phyloP scores from a whole-genome alignment of 2,329 filamentous ascomycete genomes.

The Hypocreales sp. region DNA sequence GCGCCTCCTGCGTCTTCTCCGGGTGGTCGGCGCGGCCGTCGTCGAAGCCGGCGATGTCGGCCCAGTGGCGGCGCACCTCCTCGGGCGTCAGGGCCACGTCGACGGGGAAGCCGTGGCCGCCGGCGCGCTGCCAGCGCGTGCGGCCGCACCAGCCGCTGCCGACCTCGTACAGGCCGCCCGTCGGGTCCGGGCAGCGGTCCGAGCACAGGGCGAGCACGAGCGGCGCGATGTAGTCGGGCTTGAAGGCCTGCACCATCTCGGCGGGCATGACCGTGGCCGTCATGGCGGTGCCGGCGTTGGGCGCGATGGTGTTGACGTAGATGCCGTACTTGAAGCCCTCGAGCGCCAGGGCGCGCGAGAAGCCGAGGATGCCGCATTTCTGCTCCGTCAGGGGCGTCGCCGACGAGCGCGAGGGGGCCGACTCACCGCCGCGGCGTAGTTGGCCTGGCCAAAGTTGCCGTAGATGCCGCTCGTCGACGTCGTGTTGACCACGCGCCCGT shows the following conservation, averaged over 20 bases:
- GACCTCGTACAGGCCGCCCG: conserved; percentile 83
- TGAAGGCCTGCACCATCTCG: conserved; percentile 97
- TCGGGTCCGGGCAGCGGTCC: conserved; percentile 75
- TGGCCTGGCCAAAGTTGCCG: conserved; percentile 97
- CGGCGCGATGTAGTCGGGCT: conserved; percentile 95
- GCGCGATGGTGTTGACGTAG: conserved; percentile 93
- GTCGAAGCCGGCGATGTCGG: conserved; percentile 73
- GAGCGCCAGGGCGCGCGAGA: conserved; percentile 81
- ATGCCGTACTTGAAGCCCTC: conserved; percentile 98
- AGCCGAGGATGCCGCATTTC: conserved; percentile 87
- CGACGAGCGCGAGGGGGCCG: neutral
- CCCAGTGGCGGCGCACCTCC: conserved; percentile 61
- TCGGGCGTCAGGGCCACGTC: conserved; percentile 75
- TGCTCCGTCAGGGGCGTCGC: conserved; percentile 13
- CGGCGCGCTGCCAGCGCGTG: conserved; percentile 88
- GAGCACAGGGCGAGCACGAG: conserved; percentile 71
- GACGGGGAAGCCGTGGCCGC: conserved; percentile 81
- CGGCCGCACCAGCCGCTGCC: conserved; percentile 85
- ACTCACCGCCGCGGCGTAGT: conserved; percentile 80
- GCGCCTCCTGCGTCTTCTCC: conserved; percentile 57
- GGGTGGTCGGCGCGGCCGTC: conserved; percentile 80
- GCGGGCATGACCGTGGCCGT: conserved; percentile 88
- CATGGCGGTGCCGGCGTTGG: conserved; percentile 93
- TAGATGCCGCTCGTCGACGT: conserved; percentile 96
- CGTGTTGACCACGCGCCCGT: conserved; percentile 91